A percentile compares a stretch with the other conserved stretches of the same genome.
phyloP scores from a whole-genome alignment of 192 early-diverging fungal species.

The Chytriomyces confervae region DNA sequence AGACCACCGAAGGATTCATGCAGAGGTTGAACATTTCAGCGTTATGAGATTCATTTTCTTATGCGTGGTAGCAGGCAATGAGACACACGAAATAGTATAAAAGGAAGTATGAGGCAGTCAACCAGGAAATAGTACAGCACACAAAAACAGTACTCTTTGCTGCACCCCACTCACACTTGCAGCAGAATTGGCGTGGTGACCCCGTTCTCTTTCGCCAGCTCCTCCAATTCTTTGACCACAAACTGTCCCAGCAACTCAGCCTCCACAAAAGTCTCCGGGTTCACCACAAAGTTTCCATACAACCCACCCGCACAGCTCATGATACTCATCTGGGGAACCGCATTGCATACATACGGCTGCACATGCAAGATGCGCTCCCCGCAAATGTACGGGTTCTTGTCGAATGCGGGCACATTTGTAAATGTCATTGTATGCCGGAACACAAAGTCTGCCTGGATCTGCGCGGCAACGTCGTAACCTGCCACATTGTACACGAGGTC shows the following conservation, averaged over 20 bases:
- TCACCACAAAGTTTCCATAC: conserved; percentile 40
- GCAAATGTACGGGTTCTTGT: conserved; percentile 15
- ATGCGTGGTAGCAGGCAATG: too few species aligned
- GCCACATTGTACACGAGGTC: not conserved
- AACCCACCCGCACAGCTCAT: conserved; percentile 23
- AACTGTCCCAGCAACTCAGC: conserved; percentile 23
- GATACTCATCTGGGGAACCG: conserved; percentile 26
- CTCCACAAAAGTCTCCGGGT: conserved; percentile 26
- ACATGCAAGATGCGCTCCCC: not conserved
- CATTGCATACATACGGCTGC: conserved; percentile 29
- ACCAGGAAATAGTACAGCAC: too few species aligned
- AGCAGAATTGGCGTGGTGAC: too few species aligned
- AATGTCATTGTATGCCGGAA: conserved; percentile 14
- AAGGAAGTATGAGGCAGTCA: too few species aligned
- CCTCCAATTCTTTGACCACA: conserved; percentile 35
- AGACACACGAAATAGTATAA: too few species aligned
- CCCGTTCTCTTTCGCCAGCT: conserved; percentile 21
- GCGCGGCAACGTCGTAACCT: not conserved
- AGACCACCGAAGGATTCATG: too few species aligned
- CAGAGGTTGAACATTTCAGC: too few species aligned
- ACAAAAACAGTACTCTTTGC: too few species aligned
- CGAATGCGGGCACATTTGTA: conserved; percentile 36
- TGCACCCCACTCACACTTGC: too few species aligned
- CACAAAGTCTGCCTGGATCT: not conserved
- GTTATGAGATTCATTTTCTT: too few species aligned